Evolutionary conservation across 1,139 yeast species (phyloP).

Genomic region (Nematodospora anomalae): DNA sequence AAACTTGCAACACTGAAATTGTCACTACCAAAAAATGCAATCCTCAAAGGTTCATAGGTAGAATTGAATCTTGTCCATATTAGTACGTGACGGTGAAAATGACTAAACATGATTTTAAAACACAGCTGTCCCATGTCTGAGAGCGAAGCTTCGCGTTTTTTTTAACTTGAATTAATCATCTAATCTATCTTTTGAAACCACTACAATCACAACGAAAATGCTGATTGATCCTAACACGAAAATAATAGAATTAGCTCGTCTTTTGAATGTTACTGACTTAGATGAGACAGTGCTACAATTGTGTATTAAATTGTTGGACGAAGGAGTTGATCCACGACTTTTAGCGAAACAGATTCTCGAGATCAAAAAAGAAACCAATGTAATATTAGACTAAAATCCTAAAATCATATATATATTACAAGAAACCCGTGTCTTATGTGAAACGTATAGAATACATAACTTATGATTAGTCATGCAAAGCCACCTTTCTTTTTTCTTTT

Average conservation of each 20-base stretch:
- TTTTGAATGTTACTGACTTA: slow-evolving; percentile 26
- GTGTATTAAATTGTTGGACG: slow-evolving; percentile 38
- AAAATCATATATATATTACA: slow-evolving; percentile 2
- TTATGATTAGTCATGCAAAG: slow-evolving; percentile 22
- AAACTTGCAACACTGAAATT: slow-evolving; percentile 66
- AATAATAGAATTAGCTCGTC: slow-evolving; percentile 27
- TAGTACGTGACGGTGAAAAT: background rate
- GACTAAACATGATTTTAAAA: background rate
- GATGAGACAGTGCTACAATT: slow-evolving; percentile 34
- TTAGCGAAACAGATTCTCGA: slow-evolving; percentile 30
- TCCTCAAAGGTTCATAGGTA: slow-evolving; percentile 16
- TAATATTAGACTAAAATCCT: slow-evolving; percentile 16
- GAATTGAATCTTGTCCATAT: background rate
- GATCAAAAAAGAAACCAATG: slow-evolving; percentile 28
- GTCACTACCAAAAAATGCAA: slow-evolving; percentile 85
- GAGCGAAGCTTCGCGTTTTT: too few species aligned
- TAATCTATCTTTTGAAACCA: background rate
- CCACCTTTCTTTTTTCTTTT: slow-evolving; percentile 33
- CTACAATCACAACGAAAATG: background rate
- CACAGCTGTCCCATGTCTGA: too few species aligned
- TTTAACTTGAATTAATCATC: too few species aligned
- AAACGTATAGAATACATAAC: too few species aligned
- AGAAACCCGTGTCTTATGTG: too few species aligned
- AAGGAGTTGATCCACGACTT: slow-evolving; percentile 37
- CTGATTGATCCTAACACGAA: slow-evolving; percentile 17